Base-by-base conservation (phyloP, 2,329 filamentous ascomycete genomes). In the Sclerotiophoma versabilis region DNA sequence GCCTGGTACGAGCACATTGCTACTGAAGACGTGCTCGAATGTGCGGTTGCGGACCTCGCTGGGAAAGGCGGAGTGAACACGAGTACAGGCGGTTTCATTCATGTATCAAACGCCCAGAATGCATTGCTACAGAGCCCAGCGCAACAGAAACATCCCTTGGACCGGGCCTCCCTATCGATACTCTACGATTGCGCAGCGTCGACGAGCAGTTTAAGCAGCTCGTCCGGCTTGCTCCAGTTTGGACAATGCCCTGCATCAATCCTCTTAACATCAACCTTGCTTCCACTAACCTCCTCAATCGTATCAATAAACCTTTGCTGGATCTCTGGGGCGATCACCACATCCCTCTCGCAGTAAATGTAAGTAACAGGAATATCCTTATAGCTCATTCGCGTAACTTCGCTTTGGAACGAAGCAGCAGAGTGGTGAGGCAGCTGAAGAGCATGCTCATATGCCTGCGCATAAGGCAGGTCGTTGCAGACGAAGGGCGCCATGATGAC, bases 341-440 rank as follows among this genome's bases (percentile, higher is more conserved):
- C 1, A 57, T 79, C 76, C 1, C 64, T 54, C 41, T 76, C 74
- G 34, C 73, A 75, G 4, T 78, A 38, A 9, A 79, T 57, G 36
- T 77, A 80, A 0, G 70, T 76, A 3, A 75, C 68, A 0, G 73
- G 74, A 1, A 77, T 63, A 23, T 77, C 65, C 41, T 72, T 73
- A 45, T 77, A 80, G 1, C 72, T 76, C 2, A 68, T 59, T 58
- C 77, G 64, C 1, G 72, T 76, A 19, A 77, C 54, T 0, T 60
- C 47, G 12, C 59, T 67, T 0, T 44, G 29, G 53, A 79, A 78
- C 23, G 67, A 70, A 12, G 60, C 42, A 2, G 64, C 60, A 1
- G 76, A 77, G 38, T 79, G 77, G 2, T 58, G 58, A 1, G 57
- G 36, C 6, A 64, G 46, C 27, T 49, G 37, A 5, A 53, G 42